These are phyloP conservation scores for Pulveroboletus sp. DNA, from an alignment of 768 basidiomycete species.

Conservation along the genomic window DNA sequence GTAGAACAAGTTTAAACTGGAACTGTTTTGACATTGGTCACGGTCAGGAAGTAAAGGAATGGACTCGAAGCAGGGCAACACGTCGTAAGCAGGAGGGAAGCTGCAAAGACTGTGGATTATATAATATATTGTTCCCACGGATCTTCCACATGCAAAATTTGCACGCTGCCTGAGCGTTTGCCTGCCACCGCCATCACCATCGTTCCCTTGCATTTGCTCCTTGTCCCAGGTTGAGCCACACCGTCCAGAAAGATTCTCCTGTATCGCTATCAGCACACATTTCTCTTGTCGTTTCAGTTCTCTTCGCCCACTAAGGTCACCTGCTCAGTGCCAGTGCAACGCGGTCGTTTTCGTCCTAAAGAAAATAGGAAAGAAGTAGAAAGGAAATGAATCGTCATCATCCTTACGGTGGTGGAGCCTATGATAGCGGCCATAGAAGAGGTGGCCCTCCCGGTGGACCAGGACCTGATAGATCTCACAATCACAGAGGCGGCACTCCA, in stretches of 20 bases:
- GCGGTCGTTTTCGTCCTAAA: constrained; percentile 22
- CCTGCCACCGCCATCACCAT: constrained; percentile 37
- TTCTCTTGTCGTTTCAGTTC: constrained; percentile 16
- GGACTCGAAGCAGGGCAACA: constrained; percentile 1
- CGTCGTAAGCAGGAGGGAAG: background rate
- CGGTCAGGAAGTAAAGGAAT: constrained; percentile 23
- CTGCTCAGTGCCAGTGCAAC: constrained; percentile 23
- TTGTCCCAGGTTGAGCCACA: constrained; percentile 23
- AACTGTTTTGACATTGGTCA: constrained; percentile 82
- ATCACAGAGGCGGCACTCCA: constrained; percentile 56
- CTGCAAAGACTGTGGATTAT: constrained; percentile 15
- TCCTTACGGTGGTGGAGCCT: constrained; percentile 65
- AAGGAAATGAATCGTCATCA: constrained; percentile 79
- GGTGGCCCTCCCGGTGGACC: constrained; percentile 63
- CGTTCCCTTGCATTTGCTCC: constrained; percentile 22
- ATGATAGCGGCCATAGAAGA: constrained; percentile 57
- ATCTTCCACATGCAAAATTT: constrained; percentile 30
- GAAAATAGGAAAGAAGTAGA: constrained; percentile 24
- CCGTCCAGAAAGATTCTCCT: constrained; percentile 21
- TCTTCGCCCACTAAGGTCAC: constrained; percentile 23
- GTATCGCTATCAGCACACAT: constrained; percentile 14
- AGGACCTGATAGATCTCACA: constrained; percentile 65
- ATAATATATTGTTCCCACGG: constrained; percentile 28
- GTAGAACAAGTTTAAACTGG: constrained; percentile 94
- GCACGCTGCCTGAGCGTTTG: constrained; percentile 14